phyloP scores from a whole-genome alignment of 208 protist species.

The Trichomonas vaginalis region DNA sequence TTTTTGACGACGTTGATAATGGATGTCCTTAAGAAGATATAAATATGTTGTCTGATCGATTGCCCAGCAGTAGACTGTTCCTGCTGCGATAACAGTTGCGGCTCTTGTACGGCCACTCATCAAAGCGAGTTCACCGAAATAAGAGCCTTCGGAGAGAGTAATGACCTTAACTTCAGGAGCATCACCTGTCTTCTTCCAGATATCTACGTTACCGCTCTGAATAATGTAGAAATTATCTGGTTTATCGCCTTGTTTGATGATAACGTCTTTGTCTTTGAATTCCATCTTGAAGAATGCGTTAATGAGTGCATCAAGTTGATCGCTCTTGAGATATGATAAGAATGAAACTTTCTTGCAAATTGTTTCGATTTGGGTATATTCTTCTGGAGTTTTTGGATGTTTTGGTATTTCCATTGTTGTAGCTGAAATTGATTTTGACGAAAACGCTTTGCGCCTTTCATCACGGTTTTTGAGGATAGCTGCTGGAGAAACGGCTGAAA shows the following conservation, averaged over 20 bases:
- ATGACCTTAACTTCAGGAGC: neutral
- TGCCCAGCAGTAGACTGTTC: neutral
- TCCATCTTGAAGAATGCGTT: neutral
- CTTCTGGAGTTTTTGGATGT: neutral
- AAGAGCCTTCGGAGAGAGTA: conserved; percentile 17
- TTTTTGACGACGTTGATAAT: neutral
- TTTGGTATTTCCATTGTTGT: neutral
- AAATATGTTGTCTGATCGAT: conserved; percentile 7
- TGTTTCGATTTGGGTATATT: neutral
- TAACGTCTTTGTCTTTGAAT: neutral
- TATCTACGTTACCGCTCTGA: conserved; percentile 17
- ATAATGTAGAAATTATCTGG: conserved; percentile 51
- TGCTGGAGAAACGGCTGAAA: neutral
- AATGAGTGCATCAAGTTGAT: neutral
- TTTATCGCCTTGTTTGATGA: conserved; percentile 41
- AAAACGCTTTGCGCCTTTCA: neutral
- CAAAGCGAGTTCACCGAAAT: conserved; percentile 36
- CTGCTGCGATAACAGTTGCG: conserved; percentile 30
- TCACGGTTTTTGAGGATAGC: neutral
- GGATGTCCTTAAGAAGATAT: neutral
- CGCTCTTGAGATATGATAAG: neutral
- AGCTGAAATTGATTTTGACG: neutral
- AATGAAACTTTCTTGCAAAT: neutral
- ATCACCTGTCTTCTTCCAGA: conserved; percentile 20
- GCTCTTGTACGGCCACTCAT: conserved; percentile 23